These are phyloP conservation scores for Fraxinus sp. DNA, from an alignment of 305 asterid species.

Conservation along the genomic window DNA sequence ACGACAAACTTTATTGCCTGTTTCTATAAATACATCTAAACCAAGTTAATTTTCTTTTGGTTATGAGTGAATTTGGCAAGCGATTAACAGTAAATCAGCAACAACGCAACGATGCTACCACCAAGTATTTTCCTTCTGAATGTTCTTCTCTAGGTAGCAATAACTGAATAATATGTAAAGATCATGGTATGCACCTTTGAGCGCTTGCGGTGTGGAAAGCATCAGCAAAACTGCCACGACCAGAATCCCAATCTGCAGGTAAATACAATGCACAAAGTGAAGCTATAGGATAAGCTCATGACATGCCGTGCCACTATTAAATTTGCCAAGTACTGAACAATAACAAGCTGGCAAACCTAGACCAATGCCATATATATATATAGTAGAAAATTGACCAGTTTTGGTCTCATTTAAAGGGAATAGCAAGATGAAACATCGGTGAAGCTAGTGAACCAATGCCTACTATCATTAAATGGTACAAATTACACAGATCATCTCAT, in stretches of 20 bases:
- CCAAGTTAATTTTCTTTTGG: no score
- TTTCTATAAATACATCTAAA: not conserved
- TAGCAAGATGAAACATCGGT: not conserved
- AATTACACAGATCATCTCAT: not conserved
- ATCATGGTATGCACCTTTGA: conserved; percentile 51
- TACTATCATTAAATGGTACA: not conserved
- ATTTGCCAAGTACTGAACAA: not conserved
- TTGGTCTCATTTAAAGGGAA: not conserved
- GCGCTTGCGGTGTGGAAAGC: conserved; percentile 49
- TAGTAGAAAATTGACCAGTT: not conserved
- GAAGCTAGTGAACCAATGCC: not conserved
- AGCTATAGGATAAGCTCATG: not conserved
- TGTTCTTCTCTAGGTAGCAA: not conserved
- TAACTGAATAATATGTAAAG: not conserved
- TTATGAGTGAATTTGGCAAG: not conserved
- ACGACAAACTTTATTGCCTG: not conserved
- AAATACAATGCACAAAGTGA: not conserved
- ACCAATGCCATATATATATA: not conserved
- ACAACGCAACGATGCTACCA: not conserved
- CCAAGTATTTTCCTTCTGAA: not conserved
- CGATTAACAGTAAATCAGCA: not conserved
- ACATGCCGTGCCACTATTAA: not conserved
- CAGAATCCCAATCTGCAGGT: conserved; percentile 86
- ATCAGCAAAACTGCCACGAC: conserved; percentile 66
- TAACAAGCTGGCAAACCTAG: not conserved